Conservation (phyloP, 371 early-diverging fungal species). For the Enterocytospora artemiae region DNA sequence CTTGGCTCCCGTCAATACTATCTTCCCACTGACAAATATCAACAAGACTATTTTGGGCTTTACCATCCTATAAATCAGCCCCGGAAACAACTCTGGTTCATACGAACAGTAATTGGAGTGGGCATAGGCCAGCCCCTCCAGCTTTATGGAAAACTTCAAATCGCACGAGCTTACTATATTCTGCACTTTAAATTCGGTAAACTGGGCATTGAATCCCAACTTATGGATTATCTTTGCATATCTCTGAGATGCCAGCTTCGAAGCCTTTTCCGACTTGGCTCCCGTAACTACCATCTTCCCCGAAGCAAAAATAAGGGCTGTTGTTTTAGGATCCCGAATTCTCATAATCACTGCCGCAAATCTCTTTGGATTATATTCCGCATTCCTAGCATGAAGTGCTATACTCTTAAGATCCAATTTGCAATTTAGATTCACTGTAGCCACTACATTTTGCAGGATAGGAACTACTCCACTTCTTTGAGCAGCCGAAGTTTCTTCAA, state of each 20-base stretch:
- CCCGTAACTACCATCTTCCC: conserved; percentile 87
- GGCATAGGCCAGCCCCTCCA: conserved; percentile 92
- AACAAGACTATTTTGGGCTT: conserved; percentile 97
- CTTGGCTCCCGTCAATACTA: conserved; percentile 98
- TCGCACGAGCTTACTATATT: conserved; percentile 99
- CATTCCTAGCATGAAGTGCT: conserved; percentile 97
- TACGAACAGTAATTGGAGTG: conserved; percentile 94
- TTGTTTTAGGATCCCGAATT: conserved; percentile 94
- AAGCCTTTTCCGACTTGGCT: conserved; percentile 64
- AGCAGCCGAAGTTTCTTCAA: neutral
- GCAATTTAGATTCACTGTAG: conserved; percentile 97
- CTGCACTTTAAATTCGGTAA: conserved; percentile 98
- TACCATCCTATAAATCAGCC: conserved; percentile 98
- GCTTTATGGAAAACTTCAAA: conserved; percentile 94
- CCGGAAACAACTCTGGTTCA: conserved; percentile 99
- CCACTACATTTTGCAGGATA: conserved; percentile 78
- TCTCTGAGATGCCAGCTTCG: conserved; percentile 93
- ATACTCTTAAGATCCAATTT: conserved; percentile 95
- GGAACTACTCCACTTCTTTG: conserved; percentile 49
- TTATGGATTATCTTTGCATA: conserved; percentile 98
- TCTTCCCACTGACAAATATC: conserved; percentile 98
- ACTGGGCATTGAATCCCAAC: conserved; percentile 91
- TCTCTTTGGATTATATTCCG: conserved; percentile 99
- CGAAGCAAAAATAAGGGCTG: conserved; percentile 97
- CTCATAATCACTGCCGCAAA: conserved; percentile 99